Conservation (phyloP, 306 rosid species). For the Echinosophora koreensis region DNA sequence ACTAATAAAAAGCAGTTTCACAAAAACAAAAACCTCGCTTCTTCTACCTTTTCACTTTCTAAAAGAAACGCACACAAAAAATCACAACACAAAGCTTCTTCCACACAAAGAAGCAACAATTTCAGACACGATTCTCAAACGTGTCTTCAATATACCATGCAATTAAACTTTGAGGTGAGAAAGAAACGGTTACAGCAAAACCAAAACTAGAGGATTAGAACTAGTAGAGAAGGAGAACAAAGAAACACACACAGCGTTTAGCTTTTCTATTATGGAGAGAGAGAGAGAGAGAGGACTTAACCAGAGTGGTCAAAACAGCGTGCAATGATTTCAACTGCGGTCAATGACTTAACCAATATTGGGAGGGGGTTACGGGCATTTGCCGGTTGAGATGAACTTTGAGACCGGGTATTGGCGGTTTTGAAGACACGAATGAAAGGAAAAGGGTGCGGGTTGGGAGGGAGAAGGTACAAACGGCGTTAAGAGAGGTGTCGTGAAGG, state of each 20-base stretch:
- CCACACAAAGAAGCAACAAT: neutral
- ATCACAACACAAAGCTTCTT: constrained; percentile 25
- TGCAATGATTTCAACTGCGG: constrained; percentile 74
- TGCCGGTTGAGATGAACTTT: constrained; percentile 39
- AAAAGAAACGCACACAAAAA: neutral
- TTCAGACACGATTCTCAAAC: constrained; percentile 10
- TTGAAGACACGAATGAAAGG: neutral
- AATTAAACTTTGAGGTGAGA: neutral
- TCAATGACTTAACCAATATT: constrained; percentile 62
- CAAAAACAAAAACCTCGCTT: neutral
- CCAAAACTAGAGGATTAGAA: too few species aligned
- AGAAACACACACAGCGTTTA: neutral
- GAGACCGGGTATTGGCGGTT: constrained; percentile 52
- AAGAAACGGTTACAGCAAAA: constrained; percentile 18
- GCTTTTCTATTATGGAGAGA: constrained; percentile 17
- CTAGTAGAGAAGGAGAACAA: neutral
- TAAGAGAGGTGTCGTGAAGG: constrained; percentile 21
- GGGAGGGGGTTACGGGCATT: constrained; percentile 53
- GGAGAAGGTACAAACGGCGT: constrained; percentile 46
- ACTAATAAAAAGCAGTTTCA: too few species aligned
- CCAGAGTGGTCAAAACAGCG: constrained; percentile 66
- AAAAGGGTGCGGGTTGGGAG: constrained; percentile 40
- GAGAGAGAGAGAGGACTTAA: constrained; percentile 44
- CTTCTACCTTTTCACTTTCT: neutral
- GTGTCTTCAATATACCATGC: neutral